Conservation (phyloP, 345 rosid species). For the Bruguiera gymnorhiza region DNA sequence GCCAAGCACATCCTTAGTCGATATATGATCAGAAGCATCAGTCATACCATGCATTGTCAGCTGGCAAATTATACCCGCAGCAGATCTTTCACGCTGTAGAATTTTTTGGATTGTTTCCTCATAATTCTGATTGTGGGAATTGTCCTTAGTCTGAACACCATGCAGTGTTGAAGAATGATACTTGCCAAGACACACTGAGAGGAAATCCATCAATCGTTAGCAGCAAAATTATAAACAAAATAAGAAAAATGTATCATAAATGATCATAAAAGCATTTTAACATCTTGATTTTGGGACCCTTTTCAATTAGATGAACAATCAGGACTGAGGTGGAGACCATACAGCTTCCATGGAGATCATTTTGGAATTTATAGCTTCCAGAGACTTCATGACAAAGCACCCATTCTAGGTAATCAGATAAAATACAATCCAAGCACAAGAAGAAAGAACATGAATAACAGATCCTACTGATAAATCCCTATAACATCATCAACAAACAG, state of each 20-base stretch:
- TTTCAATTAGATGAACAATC: too few relatives aligned
- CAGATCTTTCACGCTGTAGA: constrained; percentile 52
- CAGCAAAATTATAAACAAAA: not conserved
- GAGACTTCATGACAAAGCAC: not conserved
- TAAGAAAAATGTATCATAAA: constrained; percentile 9
- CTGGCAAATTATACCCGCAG: constrained; percentile 66
- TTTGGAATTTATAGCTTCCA: not conserved
- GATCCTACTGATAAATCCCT: not conserved
- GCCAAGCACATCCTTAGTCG: constrained; percentile 61
- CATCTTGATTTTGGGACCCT: too few relatives aligned
- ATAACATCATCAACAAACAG: not conserved
- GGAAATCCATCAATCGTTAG: constrained; percentile 10
- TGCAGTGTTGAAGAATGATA: constrained; percentile 40
- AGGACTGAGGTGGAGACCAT: not conserved
- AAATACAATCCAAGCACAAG: not conserved
- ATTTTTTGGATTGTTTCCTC: constrained; percentile 59
- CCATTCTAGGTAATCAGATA: not conserved
- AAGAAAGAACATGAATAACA: not conserved
- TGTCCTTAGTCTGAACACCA: constrained; percentile 22
- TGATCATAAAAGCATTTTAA: not conserved
- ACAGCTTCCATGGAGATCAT: not conserved
- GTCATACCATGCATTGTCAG: constrained; percentile 38
- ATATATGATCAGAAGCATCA: constrained; percentile 37
- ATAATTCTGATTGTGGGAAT: constrained; percentile 42
- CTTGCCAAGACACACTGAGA: constrained; percentile 59